Evolutionary conservation across 345 rosid species (phyloP).

Genomic region (Brassica nigra): DNA sequence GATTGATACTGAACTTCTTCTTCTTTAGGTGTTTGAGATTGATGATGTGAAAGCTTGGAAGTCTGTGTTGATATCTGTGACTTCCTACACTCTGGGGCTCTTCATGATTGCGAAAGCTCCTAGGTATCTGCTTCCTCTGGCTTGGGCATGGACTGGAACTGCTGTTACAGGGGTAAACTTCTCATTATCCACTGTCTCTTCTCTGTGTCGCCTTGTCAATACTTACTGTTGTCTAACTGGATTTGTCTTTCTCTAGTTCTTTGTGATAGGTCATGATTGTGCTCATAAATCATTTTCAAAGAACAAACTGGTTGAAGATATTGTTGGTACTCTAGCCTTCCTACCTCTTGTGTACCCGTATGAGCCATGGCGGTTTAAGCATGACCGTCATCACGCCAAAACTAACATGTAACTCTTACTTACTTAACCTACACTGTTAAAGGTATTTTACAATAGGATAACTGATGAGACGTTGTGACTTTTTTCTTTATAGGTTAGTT

Average conservation of each 20-base stretch:
- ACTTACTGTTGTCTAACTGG: conserved; percentile 12
- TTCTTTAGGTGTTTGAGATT: conserved; percentile 79
- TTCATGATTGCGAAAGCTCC: conserved; percentile 86
- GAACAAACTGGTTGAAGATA: conserved; percentile 88
- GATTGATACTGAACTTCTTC: background rate
- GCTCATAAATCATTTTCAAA: conserved; percentile 93
- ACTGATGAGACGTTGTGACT: background rate
- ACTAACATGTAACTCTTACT: conserved; percentile 73
- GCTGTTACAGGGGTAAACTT: conserved; percentile 75
- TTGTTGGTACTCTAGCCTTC: conserved; percentile 95
- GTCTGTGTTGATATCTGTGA: conserved; percentile 71
- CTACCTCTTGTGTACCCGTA: conserved; percentile 89
- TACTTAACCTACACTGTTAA: background rate
- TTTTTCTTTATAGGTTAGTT: conserved; percentile 51
- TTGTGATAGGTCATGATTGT: conserved; percentile 99
- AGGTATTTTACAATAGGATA: background rate
- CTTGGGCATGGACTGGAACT: conserved; percentile 99
- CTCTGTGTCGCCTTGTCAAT: background rate
- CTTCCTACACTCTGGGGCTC: conserved; percentile 83
- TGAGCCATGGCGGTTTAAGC: conserved; percentile 98
- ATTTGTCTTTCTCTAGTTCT: conserved; percentile 54
- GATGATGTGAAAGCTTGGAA: conserved; percentile 85
- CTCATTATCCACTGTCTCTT: background rate
- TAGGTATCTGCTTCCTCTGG: conserved; percentile 90
- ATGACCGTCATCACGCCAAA: conserved; percentile 92